Percentiles rank a stretch among this genome's conserved stretches.
phyloP scores from a whole-genome alignment of 495 filamentous ascomycete species.

The Penicillium cataractarum region DNA sequence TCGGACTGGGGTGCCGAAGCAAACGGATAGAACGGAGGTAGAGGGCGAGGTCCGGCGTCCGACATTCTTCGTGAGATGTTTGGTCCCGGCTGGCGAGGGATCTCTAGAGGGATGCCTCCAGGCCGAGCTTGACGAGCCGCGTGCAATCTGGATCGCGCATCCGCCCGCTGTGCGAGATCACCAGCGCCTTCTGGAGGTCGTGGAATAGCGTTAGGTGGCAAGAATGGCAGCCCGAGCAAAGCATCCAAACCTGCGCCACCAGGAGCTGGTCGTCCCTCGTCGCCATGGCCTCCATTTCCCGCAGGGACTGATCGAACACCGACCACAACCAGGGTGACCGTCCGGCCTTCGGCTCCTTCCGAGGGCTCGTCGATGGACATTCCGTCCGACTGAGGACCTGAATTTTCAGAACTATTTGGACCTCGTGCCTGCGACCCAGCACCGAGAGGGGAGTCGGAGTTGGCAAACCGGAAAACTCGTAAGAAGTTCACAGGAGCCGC shows the following conservation, averaged over 20 bases:
- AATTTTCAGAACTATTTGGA: slow-evolving; percentile 22
- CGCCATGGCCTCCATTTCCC: slow-evolving; percentile 47
- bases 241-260: slow-evolving; percentile 50
- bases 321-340: slow-evolving; percentile 71
- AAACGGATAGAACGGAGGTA: slow-evolving; percentile 26
- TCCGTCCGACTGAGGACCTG: slow-evolving; percentile 24
- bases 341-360: slow-evolving; percentile 60
- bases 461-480: slow-evolving; percentile 64
- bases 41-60: slow-evolving; percentile 38
- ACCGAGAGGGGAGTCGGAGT: slow-evolving; percentile 40
- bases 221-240: slow-evolving; percentile 58
- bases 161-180: slow-evolving; percentile 38
- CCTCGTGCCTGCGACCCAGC: slow-evolving; percentile 25
- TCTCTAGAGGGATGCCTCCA: slow-evolving; percentile 52
- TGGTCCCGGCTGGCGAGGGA: slow-evolving; percentile 44
- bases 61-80: slow-evolving; percentile 41
- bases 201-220: slow-evolving; percentile 57
- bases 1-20: slow-evolving; percentile 53
- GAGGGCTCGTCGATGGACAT: slow-evolving; percentile 49
- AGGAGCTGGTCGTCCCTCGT: slow-evolving; percentile 47
- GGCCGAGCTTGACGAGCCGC: slow-evolving; percentile 54
- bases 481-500: slow-evolving; percentile 60
- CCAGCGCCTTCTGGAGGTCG: slow-evolving; percentile 41
- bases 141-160: slow-evolving; percentile 52
- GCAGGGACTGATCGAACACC: slow-evolving; percentile 72